Evolutionary conservation across 352 stramenopile species (phyloP).

Genomic region (Aphanomyces cochlioides): DNA sequence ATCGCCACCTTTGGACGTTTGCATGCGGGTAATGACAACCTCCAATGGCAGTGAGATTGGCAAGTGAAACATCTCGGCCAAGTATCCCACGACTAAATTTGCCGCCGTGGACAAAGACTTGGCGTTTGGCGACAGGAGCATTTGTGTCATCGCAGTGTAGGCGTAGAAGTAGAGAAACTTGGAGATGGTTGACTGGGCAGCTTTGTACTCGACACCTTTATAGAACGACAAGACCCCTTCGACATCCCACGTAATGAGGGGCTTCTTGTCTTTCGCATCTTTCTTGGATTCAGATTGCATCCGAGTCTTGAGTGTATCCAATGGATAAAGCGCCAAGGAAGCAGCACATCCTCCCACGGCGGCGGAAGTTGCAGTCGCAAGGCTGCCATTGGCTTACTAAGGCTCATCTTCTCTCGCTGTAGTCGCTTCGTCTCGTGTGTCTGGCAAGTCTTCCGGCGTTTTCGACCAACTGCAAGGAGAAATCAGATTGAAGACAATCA

Average conservation of each 20-base stretch:
- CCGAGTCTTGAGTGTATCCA: conserved; percentile 86
- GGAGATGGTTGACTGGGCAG: conserved; percentile 71
- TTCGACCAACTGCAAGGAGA: no score
- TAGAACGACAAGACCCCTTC: conserved; percentile 57
- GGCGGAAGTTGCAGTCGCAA: conserved; percentile 69
- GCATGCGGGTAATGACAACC: conserved; percentile 80
- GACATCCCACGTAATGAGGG: conserved; percentile 35
- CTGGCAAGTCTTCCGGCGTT: no score
- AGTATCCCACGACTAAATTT: conserved; percentile 76
- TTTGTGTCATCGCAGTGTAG: conserved; percentile 73
- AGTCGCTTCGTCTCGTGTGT: no score
- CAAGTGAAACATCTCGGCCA: conserved; percentile 76
- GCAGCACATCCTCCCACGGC: conserved; percentile 72
- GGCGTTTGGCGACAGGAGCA: conserved; percentile 58
- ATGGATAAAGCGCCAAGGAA: conserved; percentile 73
- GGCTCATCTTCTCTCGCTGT: conserved; percentile 37
- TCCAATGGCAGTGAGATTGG: conserved; percentile 85
- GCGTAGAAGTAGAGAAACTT: conserved; percentile 91
- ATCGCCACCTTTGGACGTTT: conserved; percentile 45
- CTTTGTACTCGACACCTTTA: conserved; percentile 82
- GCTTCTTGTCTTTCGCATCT: conserved; percentile 36
- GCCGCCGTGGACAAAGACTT: conserved; percentile 57
- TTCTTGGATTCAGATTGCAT: conserved; percentile 71
- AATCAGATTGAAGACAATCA: conserved; percentile 32
- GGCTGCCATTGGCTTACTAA: conserved; percentile 83